phyloP scores from a whole-genome alignment of 2,329 filamentous ascomycete genomes.

The Dothistroma pini region DNA sequence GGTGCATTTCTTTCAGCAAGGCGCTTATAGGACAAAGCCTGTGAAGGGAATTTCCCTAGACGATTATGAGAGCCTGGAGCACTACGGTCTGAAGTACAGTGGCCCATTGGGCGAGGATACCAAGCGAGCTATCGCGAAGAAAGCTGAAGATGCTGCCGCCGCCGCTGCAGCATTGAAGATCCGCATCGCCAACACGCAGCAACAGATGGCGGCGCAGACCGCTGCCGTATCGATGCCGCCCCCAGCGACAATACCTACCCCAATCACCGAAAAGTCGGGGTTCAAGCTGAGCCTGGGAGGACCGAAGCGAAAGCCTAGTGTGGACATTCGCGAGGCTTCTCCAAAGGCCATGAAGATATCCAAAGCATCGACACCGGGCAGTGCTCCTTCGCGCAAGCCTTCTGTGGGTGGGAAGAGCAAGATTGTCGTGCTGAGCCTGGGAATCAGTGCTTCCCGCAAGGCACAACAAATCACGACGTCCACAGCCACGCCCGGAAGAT shows the following conservation, averaged over 20 bases:
- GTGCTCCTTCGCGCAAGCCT: constrained; percentile 6
- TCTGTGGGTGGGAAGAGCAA: constrained; percentile 13
- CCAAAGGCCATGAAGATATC: constrained; percentile 28
- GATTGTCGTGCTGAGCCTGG: constrained; percentile 13
- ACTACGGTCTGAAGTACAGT: constrained; percentile 30
- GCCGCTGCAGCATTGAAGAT: constrained; percentile 11
- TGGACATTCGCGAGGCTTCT: constrained; percentile 24
- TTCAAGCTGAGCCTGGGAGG: constrained; percentile 28
- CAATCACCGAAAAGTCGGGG: constrained; percentile 22
- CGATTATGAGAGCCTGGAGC: constrained; percentile 29
- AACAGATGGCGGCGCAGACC: constrained; percentile 12
- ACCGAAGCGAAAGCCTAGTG: constrained; percentile 28
- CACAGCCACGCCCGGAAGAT: constrained; percentile 13
- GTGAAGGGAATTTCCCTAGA: constrained; percentile 28
- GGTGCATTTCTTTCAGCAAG: constrained; percentile 32
- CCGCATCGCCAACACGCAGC: constrained; percentile 11
- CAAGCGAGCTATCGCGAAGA: constrained; percentile 4
- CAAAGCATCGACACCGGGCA: constrained; percentile 20
- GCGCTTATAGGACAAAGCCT: constrained; percentile 28
- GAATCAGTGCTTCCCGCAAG: constrained; percentile 15
- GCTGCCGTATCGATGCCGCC: constrained; percentile 15
- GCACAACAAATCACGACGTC: constrained; percentile 22
- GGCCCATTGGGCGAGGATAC: constrained; percentile 26
- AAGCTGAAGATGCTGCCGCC: constrained; percentile 2
- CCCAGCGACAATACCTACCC: constrained; percentile 12